These are phyloP conservation scores for Solidago caesia DNA, from an alignment of 129 eudicot genomes.

Conservation along the genomic window DNA sequence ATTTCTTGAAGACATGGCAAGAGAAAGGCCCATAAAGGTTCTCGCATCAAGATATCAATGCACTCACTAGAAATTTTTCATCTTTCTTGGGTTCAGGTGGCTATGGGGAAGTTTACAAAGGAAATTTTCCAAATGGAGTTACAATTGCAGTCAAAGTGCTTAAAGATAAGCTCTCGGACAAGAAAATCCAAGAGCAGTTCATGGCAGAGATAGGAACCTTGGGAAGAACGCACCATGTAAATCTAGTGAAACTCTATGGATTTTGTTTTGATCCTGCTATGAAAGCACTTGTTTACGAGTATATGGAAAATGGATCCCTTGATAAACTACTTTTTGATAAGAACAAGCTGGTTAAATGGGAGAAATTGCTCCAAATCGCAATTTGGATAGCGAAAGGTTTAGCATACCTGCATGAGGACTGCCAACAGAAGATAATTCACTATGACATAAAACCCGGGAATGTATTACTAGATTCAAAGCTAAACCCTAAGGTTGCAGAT, in stretches of 20 bases:
- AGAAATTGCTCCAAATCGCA: too few species aligned
- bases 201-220: conserved; percentile 13
- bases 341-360: too few species aligned
- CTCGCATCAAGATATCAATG: conserved; percentile 9
- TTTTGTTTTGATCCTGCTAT: conserved; percentile 2
- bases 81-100: conserved; percentile 15
- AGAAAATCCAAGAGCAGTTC: conserved; percentile 17
- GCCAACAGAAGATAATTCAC: too few species aligned
- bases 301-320: conserved; percentile 10
- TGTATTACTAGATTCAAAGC: too few species aligned
- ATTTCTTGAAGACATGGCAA: conserved; percentile 14
- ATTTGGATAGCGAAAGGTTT: too few species aligned
- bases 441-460: too few species aligned
- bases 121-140: background rate
- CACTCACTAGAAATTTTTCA: background rate
- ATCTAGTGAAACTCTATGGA: conserved; percentile 2
- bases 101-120: conserved; percentile 9
- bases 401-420: too few species aligned
- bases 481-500: too few species aligned
- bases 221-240: conserved; percentile 9
- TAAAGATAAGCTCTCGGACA: background rate
- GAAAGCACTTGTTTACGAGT: conserved; percentile 19
- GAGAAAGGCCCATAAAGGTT: conserved; percentile 17
- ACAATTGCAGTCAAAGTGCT: conserved; percentile 9
- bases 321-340: background rate